Percentiles rank a stretch among this genome's conserved stretches.
Evolutionary conservation across 345 rosid species (phyloP).

Genomic region (Hibiscus syriacus): DNA sequence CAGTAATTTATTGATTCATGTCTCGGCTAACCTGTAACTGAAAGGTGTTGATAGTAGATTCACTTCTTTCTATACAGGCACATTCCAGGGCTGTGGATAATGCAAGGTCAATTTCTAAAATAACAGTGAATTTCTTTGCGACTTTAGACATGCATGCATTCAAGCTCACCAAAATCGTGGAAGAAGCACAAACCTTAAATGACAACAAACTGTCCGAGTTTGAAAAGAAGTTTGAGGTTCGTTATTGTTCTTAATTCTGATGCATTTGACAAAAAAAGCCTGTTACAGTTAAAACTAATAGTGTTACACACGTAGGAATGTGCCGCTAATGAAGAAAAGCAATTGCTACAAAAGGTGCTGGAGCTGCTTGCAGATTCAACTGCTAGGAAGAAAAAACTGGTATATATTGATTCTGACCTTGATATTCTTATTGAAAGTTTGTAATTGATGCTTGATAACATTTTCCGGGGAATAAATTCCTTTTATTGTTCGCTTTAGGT

Average conservation of each 20-base stretch:
- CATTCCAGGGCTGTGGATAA: slow-evolving; percentile 80
- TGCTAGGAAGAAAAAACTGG: slow-evolving; percentile 66
- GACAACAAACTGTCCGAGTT: slow-evolving; percentile 67
- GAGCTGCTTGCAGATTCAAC: slow-evolving; percentile 79
- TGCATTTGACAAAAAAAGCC: not conserved
- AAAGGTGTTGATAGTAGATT: not conserved
- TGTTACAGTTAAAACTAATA: not conserved
- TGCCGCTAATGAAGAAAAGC: slow-evolving; percentile 80
- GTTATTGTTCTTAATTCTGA: slow-evolving; percentile 11
- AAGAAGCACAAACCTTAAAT: slow-evolving; percentile 61
- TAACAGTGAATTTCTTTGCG: slow-evolving; percentile 64
- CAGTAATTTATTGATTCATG: slow-evolving; percentile 1
- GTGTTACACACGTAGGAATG: slow-evolving; percentile 47
- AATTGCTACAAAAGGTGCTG: slow-evolving; percentile 81
- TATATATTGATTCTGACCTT: not conserved
- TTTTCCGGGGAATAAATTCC: slow-evolving; percentile 4
- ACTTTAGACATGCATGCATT: slow-evolving; percentile 70
- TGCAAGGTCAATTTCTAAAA: slow-evolving; percentile 74
- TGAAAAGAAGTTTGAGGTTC: slow-evolving; percentile 90
- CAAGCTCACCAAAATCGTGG: slow-evolving; percentile 60
- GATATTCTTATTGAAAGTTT: not conserved
- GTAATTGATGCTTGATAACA: not conserved
- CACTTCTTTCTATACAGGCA: slow-evolving; percentile 40
- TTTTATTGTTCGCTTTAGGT: slow-evolving; percentile 38
- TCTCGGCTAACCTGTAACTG: not conserved